A percentile compares a stretch with the other conserved stretches of the same genome.
Conservation (phyloP, 2,329 filamentous ascomycete species). For the Calonectria ilicicola region DNA sequence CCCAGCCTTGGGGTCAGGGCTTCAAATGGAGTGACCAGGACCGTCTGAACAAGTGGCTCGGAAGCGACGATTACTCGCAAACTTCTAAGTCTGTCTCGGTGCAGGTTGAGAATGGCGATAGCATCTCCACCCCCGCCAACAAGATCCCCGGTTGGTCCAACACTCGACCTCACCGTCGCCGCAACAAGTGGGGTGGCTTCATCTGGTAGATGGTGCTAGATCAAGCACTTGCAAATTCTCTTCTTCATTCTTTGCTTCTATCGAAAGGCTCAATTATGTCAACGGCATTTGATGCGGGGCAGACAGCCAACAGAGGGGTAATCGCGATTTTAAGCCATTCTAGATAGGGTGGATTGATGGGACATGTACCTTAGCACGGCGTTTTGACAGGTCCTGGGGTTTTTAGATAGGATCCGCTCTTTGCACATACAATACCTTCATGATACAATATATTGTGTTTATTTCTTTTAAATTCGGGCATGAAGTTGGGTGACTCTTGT, state of each 20-base stretch:
- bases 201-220: background rate
- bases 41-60: slow-evolving; percentile 43
- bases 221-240: background rate
- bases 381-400: background rate
- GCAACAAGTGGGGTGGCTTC: slow-evolving; percentile 25
- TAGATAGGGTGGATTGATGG: background rate
- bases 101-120: slow-evolving; percentile 37
- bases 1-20: slow-evolving; percentile 37
- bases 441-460: background rate
- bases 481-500: background rate
- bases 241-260: background rate
- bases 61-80: slow-evolving; percentile 41
- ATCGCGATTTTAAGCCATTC: background rate
- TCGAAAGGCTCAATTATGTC: background rate
- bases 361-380: background rate
- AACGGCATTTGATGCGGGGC: background rate
- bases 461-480: background rate
- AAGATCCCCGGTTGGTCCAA: slow-evolving; percentile 40
- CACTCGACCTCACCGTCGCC: slow-evolving; percentile 10
- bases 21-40: slow-evolving; percentile 33
- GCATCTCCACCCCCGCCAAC: slow-evolving; percentile 35
- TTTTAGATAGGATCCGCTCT: background rate
- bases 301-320: background rate
- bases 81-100: slow-evolving; percentile 41
- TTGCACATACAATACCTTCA: background rate